These are phyloP conservation scores for Drosera spatulata DNA, from an alignment of 179 eudicot species.

Conservation along the genomic window DNA sequence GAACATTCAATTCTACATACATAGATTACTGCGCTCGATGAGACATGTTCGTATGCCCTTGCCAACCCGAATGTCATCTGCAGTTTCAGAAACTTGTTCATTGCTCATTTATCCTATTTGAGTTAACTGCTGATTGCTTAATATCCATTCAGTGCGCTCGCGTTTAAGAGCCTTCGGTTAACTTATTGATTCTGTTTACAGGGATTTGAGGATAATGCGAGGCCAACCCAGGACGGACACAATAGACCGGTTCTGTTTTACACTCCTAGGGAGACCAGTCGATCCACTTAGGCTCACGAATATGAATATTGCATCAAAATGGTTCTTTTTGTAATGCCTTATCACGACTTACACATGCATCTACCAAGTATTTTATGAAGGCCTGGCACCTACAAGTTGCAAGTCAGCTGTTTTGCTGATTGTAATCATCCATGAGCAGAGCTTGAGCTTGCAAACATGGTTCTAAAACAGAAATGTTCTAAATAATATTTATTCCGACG, in stretches of 20 bases:
- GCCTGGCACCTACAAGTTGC: too few relatives aligned
- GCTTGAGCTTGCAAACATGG: too few relatives aligned
- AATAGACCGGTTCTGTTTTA: conserved; percentile 13
- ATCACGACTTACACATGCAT: too few relatives aligned
- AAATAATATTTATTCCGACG: too few relatives aligned
- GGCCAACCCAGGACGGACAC: conserved; percentile 15
- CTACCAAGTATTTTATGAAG: too few relatives aligned
- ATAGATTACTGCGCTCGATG: background rate
- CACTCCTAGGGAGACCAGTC: background rate
- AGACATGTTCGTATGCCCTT: background rate
- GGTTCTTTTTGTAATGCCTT: too few relatives aligned
- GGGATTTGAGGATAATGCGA: conserved; percentile 31
- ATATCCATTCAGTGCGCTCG: background rate
- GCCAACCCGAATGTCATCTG: background rate
- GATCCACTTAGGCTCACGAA: background rate
- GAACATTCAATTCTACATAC: background rate
- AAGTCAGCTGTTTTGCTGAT: too few relatives aligned
- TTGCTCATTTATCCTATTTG: background rate
- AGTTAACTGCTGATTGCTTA: background rate
- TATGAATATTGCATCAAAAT: too few relatives aligned
- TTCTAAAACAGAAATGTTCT: too few relatives aligned
- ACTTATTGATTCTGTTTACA: conserved; percentile 3
- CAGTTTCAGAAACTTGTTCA: too few relatives aligned
- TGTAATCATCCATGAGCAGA: too few relatives aligned
- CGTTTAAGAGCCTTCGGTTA: background rate